Base-by-base conservation (phyloP, 305 asterid species). In the Solanum hybrid region DNA sequence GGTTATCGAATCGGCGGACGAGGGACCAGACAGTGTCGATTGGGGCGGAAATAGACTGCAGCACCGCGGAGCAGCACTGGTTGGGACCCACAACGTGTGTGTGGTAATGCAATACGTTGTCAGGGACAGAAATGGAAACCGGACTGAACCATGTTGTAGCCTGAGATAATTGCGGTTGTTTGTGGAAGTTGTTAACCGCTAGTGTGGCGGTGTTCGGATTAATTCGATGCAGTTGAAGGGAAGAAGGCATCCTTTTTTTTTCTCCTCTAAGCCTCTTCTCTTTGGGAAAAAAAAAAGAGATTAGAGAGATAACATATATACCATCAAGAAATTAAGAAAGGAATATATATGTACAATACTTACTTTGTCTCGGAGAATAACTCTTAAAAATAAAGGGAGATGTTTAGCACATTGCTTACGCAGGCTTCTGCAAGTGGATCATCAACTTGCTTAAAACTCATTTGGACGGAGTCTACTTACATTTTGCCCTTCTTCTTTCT, bases 1-100 rank as follows among this genome's bases (percentile, higher is more conserved):
- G 99, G 91, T 92, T 89, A 92, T 97, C 99, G 94, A 97, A 97
- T 38, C 98, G 95, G 22, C 99, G 97, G 8, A 97, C 95, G 32
- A 97, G 91, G 24, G 98, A 92, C 99, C 99, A 97, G 9, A 97
- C 98, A 26, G 94, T 72, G 79, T 92, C 96, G 3, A 94, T 79
- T 2, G 97, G 95, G 26, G 98, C 95, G 76, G 86, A 88, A 90
- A 95, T 94, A 79, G 88, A 36, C 89, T 92, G 97, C 39, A 96
- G 95, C 73, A 94, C 95, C 26, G 96, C 92, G 17, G 99, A 96
- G 93, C 94, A 95, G 93, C 98, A 94, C 95, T 96, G 98, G 90
- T 93, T 57, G 22, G 94, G 85, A 4, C 91, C 95, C 90, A 93
- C 94, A 41, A 91, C 91, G 95, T 95, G 98, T 1, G 96, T 92